Percentiles rank a stretch among this genome's conserved stretches.
Evolutionary conservation across 805 yeast species (phyloP).

Genomic region (Candida golubevii): DNA sequence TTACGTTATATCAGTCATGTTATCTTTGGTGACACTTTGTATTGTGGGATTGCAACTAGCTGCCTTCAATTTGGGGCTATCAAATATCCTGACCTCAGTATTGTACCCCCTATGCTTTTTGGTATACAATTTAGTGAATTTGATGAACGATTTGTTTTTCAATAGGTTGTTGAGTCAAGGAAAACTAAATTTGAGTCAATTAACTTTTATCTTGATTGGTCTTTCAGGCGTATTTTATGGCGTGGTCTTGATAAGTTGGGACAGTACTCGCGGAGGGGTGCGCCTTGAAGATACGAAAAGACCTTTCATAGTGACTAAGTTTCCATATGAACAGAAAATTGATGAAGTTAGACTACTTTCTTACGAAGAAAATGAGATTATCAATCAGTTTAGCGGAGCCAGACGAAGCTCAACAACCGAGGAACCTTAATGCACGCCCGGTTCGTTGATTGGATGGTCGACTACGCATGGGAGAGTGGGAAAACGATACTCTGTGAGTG

Average conservation of each 20-base stretch:
- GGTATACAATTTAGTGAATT: slow-evolving; percentile 66
- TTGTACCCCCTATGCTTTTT: slow-evolving; percentile 84
- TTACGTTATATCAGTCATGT: slow-evolving; percentile 33
- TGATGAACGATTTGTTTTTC: slow-evolving; percentile 44
- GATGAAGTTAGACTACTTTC: slow-evolving; percentile 10
- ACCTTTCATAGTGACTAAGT: slow-evolving; percentile 13
- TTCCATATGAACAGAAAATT: slow-evolving; percentile 16
- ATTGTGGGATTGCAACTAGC: slow-evolving; percentile 70
- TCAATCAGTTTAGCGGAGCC: slow-evolving; percentile 8
- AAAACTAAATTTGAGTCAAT: slow-evolving; percentile 43
- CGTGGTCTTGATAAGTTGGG: slow-evolving; percentile 62
- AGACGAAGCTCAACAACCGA: not conserved
- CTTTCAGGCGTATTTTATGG: slow-evolving; percentile 57
- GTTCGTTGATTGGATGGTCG: too few species aligned
- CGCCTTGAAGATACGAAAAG: too few species aligned
- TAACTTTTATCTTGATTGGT: slow-evolving; percentile 44
- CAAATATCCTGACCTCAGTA: slow-evolving; percentile 66
- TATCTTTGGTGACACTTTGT: slow-evolving; percentile 51
- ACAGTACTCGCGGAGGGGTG: slow-evolving; percentile 24
- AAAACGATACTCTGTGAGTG: too few species aligned
- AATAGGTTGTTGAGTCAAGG: slow-evolving; percentile 56
- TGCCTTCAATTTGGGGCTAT: slow-evolving; percentile 69
- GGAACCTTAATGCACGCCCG: not conserved
- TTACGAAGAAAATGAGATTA: slow-evolving; percentile 15
- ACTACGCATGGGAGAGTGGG: too few species aligned